Base-by-base conservation (phyloP, 495 filamentous ascomycete genomes). In the Stereocaulon alpinum region DNA sequence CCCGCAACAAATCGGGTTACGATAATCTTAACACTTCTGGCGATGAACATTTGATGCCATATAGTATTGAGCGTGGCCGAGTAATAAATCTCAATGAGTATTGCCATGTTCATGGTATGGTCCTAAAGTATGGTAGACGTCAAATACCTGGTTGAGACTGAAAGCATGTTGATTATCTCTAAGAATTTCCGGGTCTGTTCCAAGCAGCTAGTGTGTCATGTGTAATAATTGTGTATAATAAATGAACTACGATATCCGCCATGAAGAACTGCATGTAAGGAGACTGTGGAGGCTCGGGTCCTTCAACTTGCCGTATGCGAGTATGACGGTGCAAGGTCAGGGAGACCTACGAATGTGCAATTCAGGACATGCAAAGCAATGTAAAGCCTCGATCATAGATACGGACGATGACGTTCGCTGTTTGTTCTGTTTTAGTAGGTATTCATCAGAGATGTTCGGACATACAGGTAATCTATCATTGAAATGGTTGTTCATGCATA, bases 1-100 rank as follows among this genome's bases (percentile, higher is more conserved):
- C 60, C 34, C 56, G 65, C 41, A 56, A 59, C 3, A 9, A 32
- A n/a, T 10, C 17, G 3, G 24, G 44, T 5, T 61, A 65, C 37
- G 27, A 42, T 4, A 9, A 56, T 1, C 24, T 51, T 20, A 42
- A 61, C 0, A 30, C 11, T 5, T 61, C 56, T 40, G 29, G 56
- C 41, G 40, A 40, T 22, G 14, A n/a, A 27, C 59, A 51, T 2
- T 56, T 61, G 40, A 30, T 61, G 3, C n/a, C 10, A 5, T 2
- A n/a, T 45, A 17, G 17, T 7, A 12, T 11, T 2, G 14, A n/a
- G 6, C 22, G 6, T 7, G 43, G 43, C 6, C 14, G 0, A 11
- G 7, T 18, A 9, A 45, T 11, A 9, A 11, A 45, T 24, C 6
- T 45, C 14, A 5, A n/a, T n/a, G 6, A 45, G 43, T 17, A 10